These are phyloP conservation scores for Zanthoxylum bungeanum DNA, from an alignment of 345 rosid species.

Conservation along the genomic window DNA sequence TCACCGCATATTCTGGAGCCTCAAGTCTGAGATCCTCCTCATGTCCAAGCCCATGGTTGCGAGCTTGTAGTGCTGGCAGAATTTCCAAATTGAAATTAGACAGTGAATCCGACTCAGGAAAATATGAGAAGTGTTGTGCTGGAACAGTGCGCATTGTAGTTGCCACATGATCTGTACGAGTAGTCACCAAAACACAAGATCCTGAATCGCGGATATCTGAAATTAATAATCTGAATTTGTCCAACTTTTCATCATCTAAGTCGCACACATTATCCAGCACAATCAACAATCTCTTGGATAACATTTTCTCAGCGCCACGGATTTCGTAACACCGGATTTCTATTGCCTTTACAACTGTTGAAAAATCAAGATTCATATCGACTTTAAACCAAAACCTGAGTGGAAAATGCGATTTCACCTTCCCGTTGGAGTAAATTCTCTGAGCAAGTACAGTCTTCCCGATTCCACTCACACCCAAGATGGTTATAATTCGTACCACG, in stretches of 20 bases:
- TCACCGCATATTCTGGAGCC: neutral
- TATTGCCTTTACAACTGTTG: constrained; percentile 3
- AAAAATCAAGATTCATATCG: neutral
- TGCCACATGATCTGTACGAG: constrained; percentile 3
- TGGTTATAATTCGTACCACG: constrained; percentile 4
- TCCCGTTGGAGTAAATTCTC: constrained; percentile 9
- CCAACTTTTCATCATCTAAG: neutral
- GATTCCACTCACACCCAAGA: constrained; percentile 27
- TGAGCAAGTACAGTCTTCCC: constrained; percentile 27
- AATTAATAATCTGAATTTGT: neutral
- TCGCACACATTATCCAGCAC: constrained; percentile 26
- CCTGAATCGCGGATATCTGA: constrained; percentile 2
- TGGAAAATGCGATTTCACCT: constrained; percentile 3
- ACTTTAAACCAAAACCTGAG: constrained; percentile 16
- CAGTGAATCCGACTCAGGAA: neutral
- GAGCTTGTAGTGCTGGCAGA: too few species aligned
- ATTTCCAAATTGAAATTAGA: too few species aligned
- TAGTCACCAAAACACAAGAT: constrained; percentile 15
- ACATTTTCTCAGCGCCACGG: neutral
- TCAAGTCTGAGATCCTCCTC: too few species aligned
- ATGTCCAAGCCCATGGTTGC: neutral
- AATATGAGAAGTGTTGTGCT: neutral
- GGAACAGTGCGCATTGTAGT: neutral
- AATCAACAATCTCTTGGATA: constrained; percentile 7
- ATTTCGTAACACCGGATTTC: neutral